Conservation (phyloP, 2,329 filamentous ascomycete genomes). For the Talaromyces atroroseus region DNA sequence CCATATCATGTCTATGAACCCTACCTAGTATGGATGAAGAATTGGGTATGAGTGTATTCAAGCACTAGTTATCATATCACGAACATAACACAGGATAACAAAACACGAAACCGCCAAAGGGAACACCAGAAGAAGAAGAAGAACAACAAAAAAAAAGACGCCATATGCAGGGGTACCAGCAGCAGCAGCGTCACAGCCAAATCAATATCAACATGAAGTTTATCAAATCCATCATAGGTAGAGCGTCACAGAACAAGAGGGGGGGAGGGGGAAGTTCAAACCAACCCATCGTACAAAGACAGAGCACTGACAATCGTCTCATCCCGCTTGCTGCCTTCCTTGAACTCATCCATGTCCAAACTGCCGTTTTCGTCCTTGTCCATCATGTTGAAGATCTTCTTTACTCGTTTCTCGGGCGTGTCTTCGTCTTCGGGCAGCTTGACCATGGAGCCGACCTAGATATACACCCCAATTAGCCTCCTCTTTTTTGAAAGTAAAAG, state of each 20-base stretch:
- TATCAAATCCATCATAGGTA: too few species aligned
- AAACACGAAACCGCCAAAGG: not conserved
- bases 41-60: too few species aligned
- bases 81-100: not conserved
- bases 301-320: conserved; percentile 97
- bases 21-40: not conserved
- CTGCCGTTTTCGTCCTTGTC: conserved; percentile 99
- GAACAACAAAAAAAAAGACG: too few species aligned
- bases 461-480: conserved; percentile 14
- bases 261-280: conserved; percentile 47
- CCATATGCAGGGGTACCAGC: not conserved
- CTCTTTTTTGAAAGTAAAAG: conserved; percentile 5
- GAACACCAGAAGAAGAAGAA: not conserved
- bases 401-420: conserved; percentile 95
- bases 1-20: too few species aligned
- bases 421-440: conserved; percentile 98
- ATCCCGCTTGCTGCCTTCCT: conserved; percentile 97
- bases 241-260: not conserved
- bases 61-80: not conserved
- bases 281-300: conserved; percentile 91
- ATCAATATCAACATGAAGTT: not conserved
- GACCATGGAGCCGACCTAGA: conserved; percentile 94
- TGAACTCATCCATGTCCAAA: conserved; percentile 96
- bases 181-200: not conserved
- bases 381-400: conserved; percentile 99